A percentile compares a stretch with the other conserved stretches of the same genome.
Conservation (phyloP, 202 grass and related monocot genomes). For the Zizania palustris region DNA sequence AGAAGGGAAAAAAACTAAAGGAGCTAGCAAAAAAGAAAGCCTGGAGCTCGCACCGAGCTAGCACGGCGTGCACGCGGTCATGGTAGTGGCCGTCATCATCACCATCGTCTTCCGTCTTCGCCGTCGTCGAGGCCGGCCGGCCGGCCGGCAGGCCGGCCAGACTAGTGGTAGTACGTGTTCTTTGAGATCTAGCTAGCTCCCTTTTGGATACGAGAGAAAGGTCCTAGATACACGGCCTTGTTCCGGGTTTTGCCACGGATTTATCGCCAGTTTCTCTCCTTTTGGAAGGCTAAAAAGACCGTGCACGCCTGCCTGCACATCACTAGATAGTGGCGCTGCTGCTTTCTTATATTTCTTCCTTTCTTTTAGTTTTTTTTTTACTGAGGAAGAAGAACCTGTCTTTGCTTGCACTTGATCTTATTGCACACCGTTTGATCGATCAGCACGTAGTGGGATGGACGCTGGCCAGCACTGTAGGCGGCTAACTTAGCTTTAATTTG, state of each 20-base stretch:
- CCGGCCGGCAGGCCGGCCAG: no score
- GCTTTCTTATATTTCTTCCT: not conserved
- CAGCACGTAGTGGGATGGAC: not conserved
- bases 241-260: not conserved
- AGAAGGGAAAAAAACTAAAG: constrained; percentile 25
- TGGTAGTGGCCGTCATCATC: not conserved
- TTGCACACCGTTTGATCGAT: not conserved
- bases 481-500: not conserved
- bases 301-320: not conserved
- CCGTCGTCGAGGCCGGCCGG: not conserved
- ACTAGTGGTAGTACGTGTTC: not conserved
- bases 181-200: constrained; percentile 1
- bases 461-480: constrained; percentile 12
- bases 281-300: constrained; percentile 66
- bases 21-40: constrained; percentile 40
- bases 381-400: not conserved
- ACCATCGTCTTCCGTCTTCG: constrained; percentile 3
- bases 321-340: not conserved
- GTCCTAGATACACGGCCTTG: not conserved
- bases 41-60: constrained; percentile 27
- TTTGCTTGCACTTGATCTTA: no score
- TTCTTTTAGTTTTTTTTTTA: not conserved
- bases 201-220: constrained; percentile 38
- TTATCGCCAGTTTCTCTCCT: constrained; percentile 30
- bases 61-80: constrained; percentile 32